These are phyloP conservation scores for Rhynchosporium graminicola DNA, from an alignment of 2,329 filamentous ascomycete genomes.

Conservation along the genomic window DNA sequence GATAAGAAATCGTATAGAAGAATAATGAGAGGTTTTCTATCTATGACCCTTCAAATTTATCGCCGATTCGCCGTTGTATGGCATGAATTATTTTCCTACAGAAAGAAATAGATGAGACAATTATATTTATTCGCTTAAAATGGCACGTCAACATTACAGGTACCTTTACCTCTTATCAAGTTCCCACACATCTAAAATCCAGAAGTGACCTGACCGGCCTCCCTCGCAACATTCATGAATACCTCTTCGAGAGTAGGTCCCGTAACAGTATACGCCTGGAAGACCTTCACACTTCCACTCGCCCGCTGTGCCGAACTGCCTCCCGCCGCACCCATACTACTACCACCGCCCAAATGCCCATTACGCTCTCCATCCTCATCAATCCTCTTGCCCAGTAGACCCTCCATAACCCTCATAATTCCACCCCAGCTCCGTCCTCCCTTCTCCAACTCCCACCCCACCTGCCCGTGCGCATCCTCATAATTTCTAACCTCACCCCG, in stretches of 20 bases:
- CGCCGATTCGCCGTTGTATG: no score
- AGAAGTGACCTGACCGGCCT: constrained; percentile 21
- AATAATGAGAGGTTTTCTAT: no score
- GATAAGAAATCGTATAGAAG: no score
- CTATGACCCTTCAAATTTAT: no score
- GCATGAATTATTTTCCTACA: no score
- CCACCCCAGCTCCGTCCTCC: constrained; percentile 28
- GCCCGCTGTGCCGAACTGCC: constrained; percentile 17
- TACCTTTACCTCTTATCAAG: no score
- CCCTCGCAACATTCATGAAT: constrained; percentile 37
- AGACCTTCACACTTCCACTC: constrained; percentile 14
- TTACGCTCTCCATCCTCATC: constrained; percentile 20
- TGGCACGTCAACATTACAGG: no score
- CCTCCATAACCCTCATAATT: constrained; percentile 35
- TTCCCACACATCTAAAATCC: no score
- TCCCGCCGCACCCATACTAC: constrained; percentile 6
- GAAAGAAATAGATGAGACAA: no score
- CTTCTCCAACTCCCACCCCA: constrained; percentile 32
- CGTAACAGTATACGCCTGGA: constrained; percentile 35
- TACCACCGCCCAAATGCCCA: background rate
- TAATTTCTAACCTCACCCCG: constrained; percentile 20
- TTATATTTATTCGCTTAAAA: background rate
- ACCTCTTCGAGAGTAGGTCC: constrained; percentile 36
- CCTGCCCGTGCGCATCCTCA: constrained; percentile 31
- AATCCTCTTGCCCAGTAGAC: constrained; percentile 29